Conservation (phyloP, 176 grass and related monocot genomes). For the Rhipidocladum racemiflorum region DNA sequence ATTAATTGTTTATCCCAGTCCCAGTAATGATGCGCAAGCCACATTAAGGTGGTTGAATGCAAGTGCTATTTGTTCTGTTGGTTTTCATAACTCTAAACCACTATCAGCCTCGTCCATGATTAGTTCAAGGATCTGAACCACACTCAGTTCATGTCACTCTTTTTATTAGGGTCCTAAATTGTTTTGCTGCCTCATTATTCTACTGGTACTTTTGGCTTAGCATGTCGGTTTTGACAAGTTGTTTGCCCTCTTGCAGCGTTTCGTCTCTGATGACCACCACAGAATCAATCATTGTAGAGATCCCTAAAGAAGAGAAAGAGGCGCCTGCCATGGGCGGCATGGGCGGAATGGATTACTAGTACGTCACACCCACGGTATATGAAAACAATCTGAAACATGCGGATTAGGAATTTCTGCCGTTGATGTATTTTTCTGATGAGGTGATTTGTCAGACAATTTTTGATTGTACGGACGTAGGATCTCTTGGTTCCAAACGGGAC, state of each 20-base stretch:
- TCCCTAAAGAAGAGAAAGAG: constrained; percentile 79
- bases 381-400: constrained; percentile 21
- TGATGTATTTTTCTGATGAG: constrained; percentile 37
- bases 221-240: background rate
- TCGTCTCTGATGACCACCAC: constrained; percentile 96
- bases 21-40: background rate
- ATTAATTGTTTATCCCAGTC: background rate
- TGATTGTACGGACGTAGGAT: constrained; percentile 35
- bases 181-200: background rate
- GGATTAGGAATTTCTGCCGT: constrained; percentile 42
- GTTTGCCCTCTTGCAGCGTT: constrained; percentile 47
- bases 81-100: background rate
- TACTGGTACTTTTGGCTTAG: background rate
- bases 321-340: constrained; percentile 68
- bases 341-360: constrained; percentile 93
- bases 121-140: background rate
- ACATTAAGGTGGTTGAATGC: background rate
- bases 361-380: constrained; percentile 5
- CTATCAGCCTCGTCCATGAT: background rate
- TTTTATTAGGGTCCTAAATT: background rate
- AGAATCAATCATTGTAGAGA: constrained; percentile 82
- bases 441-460: constrained; percentile 39
- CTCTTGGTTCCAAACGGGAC: constrained; percentile 16
- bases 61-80: background rate
- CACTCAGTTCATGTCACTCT: background rate